These are phyloP conservation scores for Colletotrichum sp. DNA, from an alignment of 2,329 filamentous ascomycete species.

Conservation along the genomic window DNA sequence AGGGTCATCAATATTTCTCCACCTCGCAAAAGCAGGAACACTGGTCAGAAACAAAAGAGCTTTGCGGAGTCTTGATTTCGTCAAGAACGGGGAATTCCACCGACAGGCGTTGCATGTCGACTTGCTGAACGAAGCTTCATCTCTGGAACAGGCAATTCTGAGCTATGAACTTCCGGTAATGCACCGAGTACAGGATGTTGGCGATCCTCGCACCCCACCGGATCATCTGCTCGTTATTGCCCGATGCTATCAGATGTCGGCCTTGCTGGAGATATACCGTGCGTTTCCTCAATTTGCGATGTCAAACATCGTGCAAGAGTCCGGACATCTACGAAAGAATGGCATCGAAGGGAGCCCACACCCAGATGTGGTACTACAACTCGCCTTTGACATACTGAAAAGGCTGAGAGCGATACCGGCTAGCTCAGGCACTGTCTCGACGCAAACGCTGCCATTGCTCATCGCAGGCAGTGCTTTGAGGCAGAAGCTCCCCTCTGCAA, in stretches of 20 bases:
- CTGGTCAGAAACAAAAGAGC: neutral
- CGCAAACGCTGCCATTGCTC: neutral
- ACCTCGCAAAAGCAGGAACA: neutral
- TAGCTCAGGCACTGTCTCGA: neutral
- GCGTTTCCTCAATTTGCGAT: neutral
- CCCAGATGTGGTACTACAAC: rapidly evolving
- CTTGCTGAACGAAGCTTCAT: neutral
- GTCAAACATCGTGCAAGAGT: neutral
- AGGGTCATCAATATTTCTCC: neutral
- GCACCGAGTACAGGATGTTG: neutral
- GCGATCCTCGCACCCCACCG: neutral
- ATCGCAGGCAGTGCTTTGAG: neutral
- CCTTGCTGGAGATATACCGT: neutral
- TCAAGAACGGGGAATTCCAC: neutral
- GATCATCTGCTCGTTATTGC: neutral
- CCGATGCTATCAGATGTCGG: neutral
- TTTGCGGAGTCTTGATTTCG: neutral
- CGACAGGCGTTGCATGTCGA: neutral
- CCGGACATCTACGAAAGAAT: neutral
- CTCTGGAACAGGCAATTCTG: neutral
- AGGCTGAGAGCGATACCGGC: rapidly evolving
- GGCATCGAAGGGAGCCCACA: rapidly evolving
- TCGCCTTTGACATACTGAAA: neutral
- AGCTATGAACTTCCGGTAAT: neutral
- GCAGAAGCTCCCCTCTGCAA: rapidly evolving